A percentile compares a stretch with the other conserved stretches of the same genome.
Conservation (phyloP, 140 eudicot genomes). For the Bidens hawaiensis region DNA sequence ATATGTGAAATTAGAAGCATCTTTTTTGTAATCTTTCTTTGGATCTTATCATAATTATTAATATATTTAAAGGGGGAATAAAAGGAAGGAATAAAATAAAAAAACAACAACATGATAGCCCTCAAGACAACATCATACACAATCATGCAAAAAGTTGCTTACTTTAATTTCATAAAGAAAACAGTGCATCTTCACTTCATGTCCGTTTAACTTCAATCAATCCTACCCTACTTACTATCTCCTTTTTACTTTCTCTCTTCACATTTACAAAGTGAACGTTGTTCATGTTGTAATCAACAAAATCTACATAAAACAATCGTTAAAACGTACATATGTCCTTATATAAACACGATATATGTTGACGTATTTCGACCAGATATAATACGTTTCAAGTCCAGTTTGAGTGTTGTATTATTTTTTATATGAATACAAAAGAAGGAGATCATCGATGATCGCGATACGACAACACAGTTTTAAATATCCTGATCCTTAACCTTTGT, state of each 20-base stretch:
- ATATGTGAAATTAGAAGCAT: constrained; percentile 5
- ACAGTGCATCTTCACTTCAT: constrained; percentile 16
- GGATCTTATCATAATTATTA: constrained; percentile 14
- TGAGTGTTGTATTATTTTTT: not conserved
- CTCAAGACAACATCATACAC: constrained; percentile 26
- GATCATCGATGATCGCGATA: constrained; percentile 13
- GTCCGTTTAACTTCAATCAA: constrained; percentile 17
- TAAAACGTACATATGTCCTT: not conserved
- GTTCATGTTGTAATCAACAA: not conserved
- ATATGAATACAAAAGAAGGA: not conserved
- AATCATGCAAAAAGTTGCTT: constrained; percentile 29
- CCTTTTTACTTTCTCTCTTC: not conserved
- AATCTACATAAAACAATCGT: not conserved
- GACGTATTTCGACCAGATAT: not conserved
- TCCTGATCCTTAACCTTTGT: constrained; percentile 12
- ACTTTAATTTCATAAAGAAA: constrained; percentile 22
- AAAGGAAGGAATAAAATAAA: constrained; percentile 20
- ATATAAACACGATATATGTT: not conserved
- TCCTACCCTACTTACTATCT: constrained; percentile 11
- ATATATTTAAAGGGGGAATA: not conserved
- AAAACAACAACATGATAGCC: constrained; percentile 29
- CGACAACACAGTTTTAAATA: not conserved
- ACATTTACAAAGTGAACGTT: not conserved
- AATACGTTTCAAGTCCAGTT: not conserved
- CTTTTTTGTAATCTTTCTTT: constrained; percentile 12